These are phyloP conservation scores for Kwoniella dejecticola DNA, from an alignment of 768 basidiomycete genomes.

Conservation along the genomic window DNA sequence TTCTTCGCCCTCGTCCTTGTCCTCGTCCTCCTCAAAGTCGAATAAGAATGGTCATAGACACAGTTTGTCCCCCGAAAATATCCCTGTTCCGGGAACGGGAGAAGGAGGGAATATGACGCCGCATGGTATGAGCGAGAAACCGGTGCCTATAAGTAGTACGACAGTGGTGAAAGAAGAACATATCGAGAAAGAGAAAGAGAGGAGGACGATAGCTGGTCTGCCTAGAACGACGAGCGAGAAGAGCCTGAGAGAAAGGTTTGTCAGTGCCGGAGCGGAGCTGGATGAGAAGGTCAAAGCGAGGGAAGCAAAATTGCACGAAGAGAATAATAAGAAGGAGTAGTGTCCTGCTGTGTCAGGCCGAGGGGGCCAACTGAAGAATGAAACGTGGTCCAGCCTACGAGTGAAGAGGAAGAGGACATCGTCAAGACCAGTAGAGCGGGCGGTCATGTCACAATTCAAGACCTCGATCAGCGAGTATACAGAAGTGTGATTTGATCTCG, in stretches of 20 bases:
- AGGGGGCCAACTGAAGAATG: too few species aligned
- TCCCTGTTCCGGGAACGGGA: constrained; percentile 37
- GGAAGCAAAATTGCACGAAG: too few species aligned
- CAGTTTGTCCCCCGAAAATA: constrained; percentile 8
- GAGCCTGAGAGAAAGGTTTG: constrained; percentile 35
- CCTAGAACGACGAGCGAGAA: constrained; percentile 26
- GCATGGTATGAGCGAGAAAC: constrained; percentile 52
- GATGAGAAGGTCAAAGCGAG: too few species aligned
- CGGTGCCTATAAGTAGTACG: constrained; percentile 49
- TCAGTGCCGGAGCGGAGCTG: constrained; percentile 12
- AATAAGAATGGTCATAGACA: constrained; percentile 9
- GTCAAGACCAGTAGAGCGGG: neutral
- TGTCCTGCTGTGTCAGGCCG: too few species aligned
- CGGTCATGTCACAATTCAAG: too few species aligned
- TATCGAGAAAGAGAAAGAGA: constrained; percentile 13
- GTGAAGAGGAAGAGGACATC: constrained; percentile 7
- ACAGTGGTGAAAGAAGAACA: constrained; percentile 31
- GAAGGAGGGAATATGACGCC: constrained; percentile 52
- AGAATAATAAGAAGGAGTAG: too few species aligned
- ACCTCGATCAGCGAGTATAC: too few species aligned
- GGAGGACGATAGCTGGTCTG: constrained; percentile 34
- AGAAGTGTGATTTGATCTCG: too few species aligned
- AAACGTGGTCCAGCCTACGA: too few species aligned
- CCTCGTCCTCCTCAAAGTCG: constrained; percentile 12
- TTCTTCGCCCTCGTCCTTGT: neutral